Percentiles rank a stretch among this genome's conserved stretches.
Conservation (phyloP, 2,329 filamentous ascomycete genomes). For the Colletotrichum sp. region DNA sequence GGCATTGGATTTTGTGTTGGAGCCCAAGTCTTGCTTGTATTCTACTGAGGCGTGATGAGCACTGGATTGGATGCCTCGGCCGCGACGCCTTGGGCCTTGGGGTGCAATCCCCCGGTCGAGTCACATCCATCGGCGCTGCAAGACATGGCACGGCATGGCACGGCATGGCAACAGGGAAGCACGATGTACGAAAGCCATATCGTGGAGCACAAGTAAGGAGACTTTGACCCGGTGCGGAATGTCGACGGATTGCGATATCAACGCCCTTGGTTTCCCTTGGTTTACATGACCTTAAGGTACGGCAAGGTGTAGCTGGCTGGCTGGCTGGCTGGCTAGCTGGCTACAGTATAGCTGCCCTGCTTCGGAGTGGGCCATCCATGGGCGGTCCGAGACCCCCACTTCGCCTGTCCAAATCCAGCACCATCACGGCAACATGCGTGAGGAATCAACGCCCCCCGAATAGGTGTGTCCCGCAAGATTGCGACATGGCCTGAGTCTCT, state of each 20-base stretch:
- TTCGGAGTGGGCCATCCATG: neutral
- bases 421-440: neutral
- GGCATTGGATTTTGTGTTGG: neutral
- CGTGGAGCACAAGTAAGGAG: neutral
- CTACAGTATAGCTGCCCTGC: neutral
- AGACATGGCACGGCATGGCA: neutral
- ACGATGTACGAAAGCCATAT: neutral
- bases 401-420: neutral
- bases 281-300: too few relatives aligned
- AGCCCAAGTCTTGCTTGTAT: neutral
- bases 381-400: neutral
- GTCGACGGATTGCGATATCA: neutral
- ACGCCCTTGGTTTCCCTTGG: neutral
- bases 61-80: neutral
- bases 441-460: neutral
- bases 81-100: neutral
- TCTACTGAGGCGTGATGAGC: neutral
- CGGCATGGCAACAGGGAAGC: neutral
- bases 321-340: too few relatives aligned
- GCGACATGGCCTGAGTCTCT: neutral
- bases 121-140: neutral
- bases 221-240: neutral
- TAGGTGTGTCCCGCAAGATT: neutral
- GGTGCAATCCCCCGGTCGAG: neutral
- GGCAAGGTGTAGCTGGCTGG: neutral